A percentile compares a stretch with the other conserved stretches of the same genome.
These are phyloP conservation scores for Rhizopogon salebrosus DNA, from an alignment of 768 basidiomycete genomes.

Conservation along the genomic window DNA sequence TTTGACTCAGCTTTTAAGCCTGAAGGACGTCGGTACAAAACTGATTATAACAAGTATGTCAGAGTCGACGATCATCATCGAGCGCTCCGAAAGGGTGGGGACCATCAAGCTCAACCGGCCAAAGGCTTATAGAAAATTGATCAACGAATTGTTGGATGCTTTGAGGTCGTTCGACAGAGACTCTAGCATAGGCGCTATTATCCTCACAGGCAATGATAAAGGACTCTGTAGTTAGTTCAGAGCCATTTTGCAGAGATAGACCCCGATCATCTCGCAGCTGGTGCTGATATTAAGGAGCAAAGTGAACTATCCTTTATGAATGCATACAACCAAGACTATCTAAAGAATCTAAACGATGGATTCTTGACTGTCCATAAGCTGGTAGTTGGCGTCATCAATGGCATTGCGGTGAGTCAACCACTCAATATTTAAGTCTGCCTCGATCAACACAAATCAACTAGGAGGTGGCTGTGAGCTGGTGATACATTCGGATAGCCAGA, in stretches of 20 bases:
- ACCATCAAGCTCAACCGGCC: slow-evolving; percentile 84
- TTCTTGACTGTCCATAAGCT: slow-evolving; percentile 70
- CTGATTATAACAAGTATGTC: slow-evolving; percentile 11
- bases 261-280: slow-evolving; percentile 43
- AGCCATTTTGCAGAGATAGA: neutral
- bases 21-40: neutral
- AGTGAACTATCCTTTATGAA: slow-evolving; percentile 66
- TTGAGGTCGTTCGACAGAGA: slow-evolving; percentile 65
- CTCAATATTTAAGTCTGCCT: neutral
- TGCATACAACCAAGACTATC: slow-evolving; percentile 42
- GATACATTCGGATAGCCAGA: slow-evolving; percentile 94
- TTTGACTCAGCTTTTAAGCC: neutral
- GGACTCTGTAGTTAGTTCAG: slow-evolving; percentile 48
- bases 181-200: slow-evolving; percentile 69
- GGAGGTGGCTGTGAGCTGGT: slow-evolving; percentile 97
- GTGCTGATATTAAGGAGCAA: slow-evolving; percentile 99
- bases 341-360: slow-evolving; percentile 38
- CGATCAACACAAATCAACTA: slow-evolving; percentile 44
- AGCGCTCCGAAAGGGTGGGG: slow-evolving; percentile 19
- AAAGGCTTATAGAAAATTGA: slow-evolving; percentile 75
- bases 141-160: slow-evolving; percentile 75
- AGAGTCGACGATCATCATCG: slow-evolving; percentile 17
- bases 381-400: slow-evolving; percentile 90
- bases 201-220: slow-evolving; percentile 85
- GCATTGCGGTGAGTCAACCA: slow-evolving; percentile 64